Conservation (phyloP, 2,329 filamentous ascomycete species). For the Fusarium agapanthi region DNA sequence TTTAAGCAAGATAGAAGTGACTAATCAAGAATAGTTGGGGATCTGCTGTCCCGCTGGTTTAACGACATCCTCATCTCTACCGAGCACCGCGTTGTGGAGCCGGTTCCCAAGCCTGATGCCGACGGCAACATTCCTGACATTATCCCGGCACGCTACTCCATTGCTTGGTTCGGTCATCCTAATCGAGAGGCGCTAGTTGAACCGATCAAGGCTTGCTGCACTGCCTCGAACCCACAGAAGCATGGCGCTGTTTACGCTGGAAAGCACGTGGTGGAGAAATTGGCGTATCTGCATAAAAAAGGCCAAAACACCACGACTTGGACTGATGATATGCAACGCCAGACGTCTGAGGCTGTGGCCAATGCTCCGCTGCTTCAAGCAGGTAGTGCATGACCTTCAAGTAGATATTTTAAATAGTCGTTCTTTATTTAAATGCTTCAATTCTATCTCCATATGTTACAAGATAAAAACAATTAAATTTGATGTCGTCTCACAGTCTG, state of each 20-base stretch:
- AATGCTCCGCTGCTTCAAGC: neutral
- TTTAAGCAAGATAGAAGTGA: neutral
- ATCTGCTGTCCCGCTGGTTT: neutral
- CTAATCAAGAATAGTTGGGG: neutral
- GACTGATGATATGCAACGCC: neutral
- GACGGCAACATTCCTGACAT: neutral
- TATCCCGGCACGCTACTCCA: neutral
- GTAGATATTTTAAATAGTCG: too few species aligned
- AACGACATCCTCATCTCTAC: neutral
- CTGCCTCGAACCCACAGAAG: neutral
- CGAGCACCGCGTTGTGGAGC: neutral
- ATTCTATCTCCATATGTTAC: too few species aligned
- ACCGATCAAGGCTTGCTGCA: neutral
- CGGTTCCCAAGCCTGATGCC: neutral
- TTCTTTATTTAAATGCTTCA: neutral
- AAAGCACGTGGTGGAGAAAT: neutral
- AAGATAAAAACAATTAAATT: fast-evolving
- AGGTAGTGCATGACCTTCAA: neutral
- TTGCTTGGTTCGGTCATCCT: neutral
- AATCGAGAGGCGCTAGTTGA: neutral
- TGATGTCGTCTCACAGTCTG: neutral
- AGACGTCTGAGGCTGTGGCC: neutral
- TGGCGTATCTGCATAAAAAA: neutral
- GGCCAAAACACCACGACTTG: neutral
- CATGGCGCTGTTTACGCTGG: neutral